These are phyloP conservation scores for Jatropha podagrica DNA, from an alignment of 441 rosid species.

Conservation along the genomic window DNA sequence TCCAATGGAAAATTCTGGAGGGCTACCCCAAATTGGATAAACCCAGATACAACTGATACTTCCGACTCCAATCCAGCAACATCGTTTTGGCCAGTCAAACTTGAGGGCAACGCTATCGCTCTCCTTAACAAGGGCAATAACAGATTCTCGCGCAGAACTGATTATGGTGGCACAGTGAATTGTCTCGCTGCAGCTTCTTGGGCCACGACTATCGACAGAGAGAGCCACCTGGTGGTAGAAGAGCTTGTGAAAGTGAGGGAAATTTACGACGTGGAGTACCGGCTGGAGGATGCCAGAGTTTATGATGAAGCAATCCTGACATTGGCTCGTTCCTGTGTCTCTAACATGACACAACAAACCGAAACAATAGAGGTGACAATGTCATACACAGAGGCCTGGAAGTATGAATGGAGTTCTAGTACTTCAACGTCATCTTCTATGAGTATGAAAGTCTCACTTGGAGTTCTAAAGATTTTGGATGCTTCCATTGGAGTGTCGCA, in stretches of 20 bases:
- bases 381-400: background rate
- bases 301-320: background rate
- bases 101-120: background rate
- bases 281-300: background rate
- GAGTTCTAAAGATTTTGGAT: background rate
- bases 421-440: background rate
- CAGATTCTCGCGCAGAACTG: background rate
- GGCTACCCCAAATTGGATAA: background rate
- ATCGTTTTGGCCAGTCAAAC: background rate
- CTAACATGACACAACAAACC: background rate
- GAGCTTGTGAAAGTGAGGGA: background rate
- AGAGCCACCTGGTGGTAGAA: background rate
- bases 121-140: background rate
- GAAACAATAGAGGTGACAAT: background rate
- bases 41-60: background rate
- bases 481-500: background rate
- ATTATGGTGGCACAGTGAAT: background rate
- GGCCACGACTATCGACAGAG: background rate
- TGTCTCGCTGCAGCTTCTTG: slow-evolving; percentile 2
- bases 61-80: background rate
- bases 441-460: background rate
- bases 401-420: background rate
- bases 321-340: background rate
- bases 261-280: background rate
- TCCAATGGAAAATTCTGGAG: slow-evolving; percentile 1